phyloP scores from a whole-genome alignment of 1,284 basidiomycete species.

The Testicularia cyperi region DNA sequence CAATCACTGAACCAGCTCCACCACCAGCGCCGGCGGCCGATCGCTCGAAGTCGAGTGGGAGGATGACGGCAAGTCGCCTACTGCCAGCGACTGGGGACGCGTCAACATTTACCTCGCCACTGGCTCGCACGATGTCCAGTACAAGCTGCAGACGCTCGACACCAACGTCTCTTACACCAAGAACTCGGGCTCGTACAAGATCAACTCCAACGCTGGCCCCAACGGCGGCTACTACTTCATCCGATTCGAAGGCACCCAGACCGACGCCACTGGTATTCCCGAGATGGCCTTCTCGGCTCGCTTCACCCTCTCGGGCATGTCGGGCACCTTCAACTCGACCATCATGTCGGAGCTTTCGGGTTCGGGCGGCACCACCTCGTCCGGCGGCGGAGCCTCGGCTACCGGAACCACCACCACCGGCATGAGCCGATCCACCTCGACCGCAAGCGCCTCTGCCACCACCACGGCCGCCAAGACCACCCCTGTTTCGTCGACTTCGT shows the following conservation, averaged over 20 bases:
- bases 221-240: slow-evolving; percentile 52
- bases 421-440: slow-evolving; percentile 1
- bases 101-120: slow-evolving; percentile 53
- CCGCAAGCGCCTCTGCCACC: slow-evolving; percentile 13
- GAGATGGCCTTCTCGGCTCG: slow-evolving; percentile 53
- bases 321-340: slow-evolving; percentile 48
- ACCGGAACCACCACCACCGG: background rate
- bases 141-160: slow-evolving; percentile 48
- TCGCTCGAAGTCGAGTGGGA: slow-evolving; percentile 41
- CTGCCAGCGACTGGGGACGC: slow-evolving; percentile 35
- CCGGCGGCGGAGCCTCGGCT: slow-evolving; percentile 7
- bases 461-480: slow-evolving; percentile 67
- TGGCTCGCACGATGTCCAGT: slow-evolving; percentile 47
- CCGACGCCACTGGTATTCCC: slow-evolving; percentile 24
- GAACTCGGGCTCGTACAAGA: slow-evolving; percentile 16
- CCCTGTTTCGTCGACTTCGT: slow-evolving; percentile 72
- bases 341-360: slow-evolving; percentile 20
- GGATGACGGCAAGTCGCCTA: slow-evolving; percentile 46
- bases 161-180: slow-evolving; percentile 18
- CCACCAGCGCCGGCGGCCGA: slow-evolving; percentile 35
- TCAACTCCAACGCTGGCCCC: slow-evolving; percentile 38
- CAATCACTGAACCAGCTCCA: slow-evolving; percentile 17
- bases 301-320: slow-evolving; percentile 44
- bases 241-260: slow-evolving; percentile 48
- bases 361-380: slow-evolving; percentile 12